Conservation (phyloP, 495 filamentous ascomycete genomes). For the Hyaloscypha bicolor region DNA sequence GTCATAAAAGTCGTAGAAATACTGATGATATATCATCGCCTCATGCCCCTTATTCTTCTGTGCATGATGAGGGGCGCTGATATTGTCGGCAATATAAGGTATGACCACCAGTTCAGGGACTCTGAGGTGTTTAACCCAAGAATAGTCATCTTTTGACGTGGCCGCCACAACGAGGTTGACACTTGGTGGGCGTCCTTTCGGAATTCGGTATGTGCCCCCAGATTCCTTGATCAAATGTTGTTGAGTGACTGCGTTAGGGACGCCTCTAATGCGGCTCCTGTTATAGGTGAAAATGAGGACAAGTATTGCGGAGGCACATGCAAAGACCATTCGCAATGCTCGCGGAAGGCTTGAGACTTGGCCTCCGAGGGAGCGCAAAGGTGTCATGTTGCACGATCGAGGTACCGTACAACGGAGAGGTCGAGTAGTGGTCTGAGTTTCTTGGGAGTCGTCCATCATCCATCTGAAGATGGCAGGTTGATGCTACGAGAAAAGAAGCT, state of each 20-base stretch:
- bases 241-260: background rate
- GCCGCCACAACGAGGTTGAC: conserved; percentile 16
- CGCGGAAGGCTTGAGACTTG: conserved; percentile 6
- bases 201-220: conserved; percentile 3
- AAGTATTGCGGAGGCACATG: background rate
- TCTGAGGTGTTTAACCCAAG: conserved; percentile 10
- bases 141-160: background rate
- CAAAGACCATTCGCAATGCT: conserved; percentile 8
- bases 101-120: conserved; percentile 11
- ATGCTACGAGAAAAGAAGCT: no score
- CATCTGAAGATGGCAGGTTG: no score
- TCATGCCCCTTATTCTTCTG: conserved; percentile 20
- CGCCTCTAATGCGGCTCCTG: background rate
- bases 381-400: background rate
- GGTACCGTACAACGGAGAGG: background rate
- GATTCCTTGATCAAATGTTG: conserved; percentile 15
- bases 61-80: conserved; percentile 8
- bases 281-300: conserved; percentile 2
- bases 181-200: background rate
- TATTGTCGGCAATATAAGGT: conserved; percentile 17
- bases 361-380: background rate
- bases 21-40: conserved; percentile 20
- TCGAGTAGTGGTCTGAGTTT: background rate
- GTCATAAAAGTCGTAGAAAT: conserved; percentile 21
- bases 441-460: no score